A percentile compares a stretch with the other conserved stretches of the same genome.
Evolutionary conservation across 1,284 basidiomycete species (phyloP).

Genomic region (Ganoderma lingzhi): DNA sequence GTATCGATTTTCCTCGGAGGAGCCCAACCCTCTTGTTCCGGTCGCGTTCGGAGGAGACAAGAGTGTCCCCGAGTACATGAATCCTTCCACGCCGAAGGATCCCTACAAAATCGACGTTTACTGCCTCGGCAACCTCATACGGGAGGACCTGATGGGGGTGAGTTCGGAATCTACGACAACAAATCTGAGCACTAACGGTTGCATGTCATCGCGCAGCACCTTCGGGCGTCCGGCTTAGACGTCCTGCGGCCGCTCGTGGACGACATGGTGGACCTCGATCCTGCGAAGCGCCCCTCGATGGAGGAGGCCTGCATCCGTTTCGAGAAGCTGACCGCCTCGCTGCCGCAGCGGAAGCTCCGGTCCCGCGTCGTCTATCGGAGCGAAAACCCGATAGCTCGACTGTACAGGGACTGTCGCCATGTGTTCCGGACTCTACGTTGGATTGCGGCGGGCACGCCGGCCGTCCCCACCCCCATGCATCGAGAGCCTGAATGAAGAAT

Average conservation of each 20-base stretch:
- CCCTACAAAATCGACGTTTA: conserved; percentile 40
- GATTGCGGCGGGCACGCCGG: neutral
- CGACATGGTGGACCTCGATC: conserved; percentile 29
- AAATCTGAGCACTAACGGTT: neutral
- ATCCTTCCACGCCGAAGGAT: conserved; percentile 21
- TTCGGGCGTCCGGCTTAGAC: conserved; percentile 5
- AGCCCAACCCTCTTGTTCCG: conserved; percentile 34
- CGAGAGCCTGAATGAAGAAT: neutral
- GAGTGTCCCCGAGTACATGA: conserved; percentile 23
- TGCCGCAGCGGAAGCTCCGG: conserved; percentile 17
- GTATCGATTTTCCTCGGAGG: conserved; percentile 18
- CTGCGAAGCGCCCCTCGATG: conserved; percentile 24
- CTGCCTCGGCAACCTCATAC: conserved; percentile 38
- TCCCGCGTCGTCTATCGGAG: conserved; percentile 9
- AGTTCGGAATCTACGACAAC: neutral
- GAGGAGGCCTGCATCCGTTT: conserved; percentile 22
- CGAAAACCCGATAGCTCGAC: conserved; percentile 1
- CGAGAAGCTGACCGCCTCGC: conserved; percentile 8
- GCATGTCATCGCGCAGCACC: neutral
- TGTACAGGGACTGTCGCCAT: conserved; percentile 11
- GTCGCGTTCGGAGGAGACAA: conserved; percentile 42
- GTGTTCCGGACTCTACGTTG: neutral
- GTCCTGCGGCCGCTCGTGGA: conserved; percentile 22
- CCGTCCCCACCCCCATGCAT: neutral
- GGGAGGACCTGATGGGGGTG: conserved; percentile 34